phyloP scores from a whole-genome alignment of 2,329 filamentous ascomycete genomes.

The Torrubiellomyces zombiae region DNA sequence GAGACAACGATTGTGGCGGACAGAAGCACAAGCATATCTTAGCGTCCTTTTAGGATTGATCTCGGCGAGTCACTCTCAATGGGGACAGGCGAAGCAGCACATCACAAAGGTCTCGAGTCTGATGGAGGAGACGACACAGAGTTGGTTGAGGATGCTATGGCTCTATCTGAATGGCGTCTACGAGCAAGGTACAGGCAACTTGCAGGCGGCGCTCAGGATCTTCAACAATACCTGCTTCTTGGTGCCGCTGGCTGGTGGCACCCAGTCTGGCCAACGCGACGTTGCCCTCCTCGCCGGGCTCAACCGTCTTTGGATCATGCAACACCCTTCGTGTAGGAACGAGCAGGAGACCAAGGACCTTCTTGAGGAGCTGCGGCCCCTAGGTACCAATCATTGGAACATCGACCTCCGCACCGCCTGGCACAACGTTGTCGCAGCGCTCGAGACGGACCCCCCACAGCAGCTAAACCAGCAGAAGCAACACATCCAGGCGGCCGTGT shows the following conservation, averaged over 20 bases:
- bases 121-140: constrained; percentile 22
- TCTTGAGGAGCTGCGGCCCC: constrained; percentile 47
- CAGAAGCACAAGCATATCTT: constrained; percentile 49
- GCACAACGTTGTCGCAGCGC: constrained; percentile 55
- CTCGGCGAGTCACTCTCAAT: constrained; percentile 53
- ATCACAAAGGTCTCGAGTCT: constrained; percentile 35
- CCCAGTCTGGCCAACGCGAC: constrained; percentile 40
- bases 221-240: constrained; percentile 47
- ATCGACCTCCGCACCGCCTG: constrained; percentile 63
- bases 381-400: constrained; percentile 55
- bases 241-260: constrained; percentile 20
- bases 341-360: constrained; percentile 42
- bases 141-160: constrained; percentile 30
- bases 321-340: constrained; percentile 39
- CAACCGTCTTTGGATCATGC: constrained; percentile 58
- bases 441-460: constrained; percentile 41
- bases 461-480: constrained; percentile 65
- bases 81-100: constrained; percentile 43
- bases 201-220: constrained; percentile 47
- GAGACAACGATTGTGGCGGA: constrained; percentile 45
- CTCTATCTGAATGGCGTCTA: constrained; percentile 63
- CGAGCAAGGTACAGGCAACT: constrained; percentile 58
- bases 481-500: constrained; percentile 57
- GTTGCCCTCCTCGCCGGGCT: constrained; percentile 49
- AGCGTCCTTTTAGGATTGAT: constrained; percentile 56